Percentiles rank a stretch among this genome's conserved stretches.
These are phyloP conservation scores for Gracilaria vermiculophylla DNA, from an alignment of 23 red algal genomes.

Conservation along the genomic window DNA sequence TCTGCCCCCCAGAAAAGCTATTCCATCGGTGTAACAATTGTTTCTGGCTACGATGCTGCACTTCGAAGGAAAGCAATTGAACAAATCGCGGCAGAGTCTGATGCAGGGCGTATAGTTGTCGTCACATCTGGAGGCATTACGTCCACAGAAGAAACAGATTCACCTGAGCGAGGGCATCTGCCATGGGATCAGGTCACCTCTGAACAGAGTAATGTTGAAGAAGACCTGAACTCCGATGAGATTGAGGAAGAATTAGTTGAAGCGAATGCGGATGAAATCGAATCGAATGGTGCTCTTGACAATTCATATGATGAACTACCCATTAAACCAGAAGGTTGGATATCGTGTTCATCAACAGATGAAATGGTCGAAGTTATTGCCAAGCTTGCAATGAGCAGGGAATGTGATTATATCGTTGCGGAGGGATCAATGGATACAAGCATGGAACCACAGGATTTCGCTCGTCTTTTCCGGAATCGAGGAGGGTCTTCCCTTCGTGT, in stretches of 20 bases:
- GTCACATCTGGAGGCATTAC: slow-evolving; percentile 49
- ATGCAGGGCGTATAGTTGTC: slow-evolving; percentile 53
- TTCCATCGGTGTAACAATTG: slow-evolving; percentile 59
- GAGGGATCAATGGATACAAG: slow-evolving; percentile 27
- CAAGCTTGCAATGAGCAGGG: slow-evolving; percentile 51
- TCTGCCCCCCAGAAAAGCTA: slow-evolving; percentile 42
- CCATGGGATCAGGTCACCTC: background rate
- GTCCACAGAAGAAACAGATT: slow-evolving; percentile 46
- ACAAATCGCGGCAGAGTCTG: slow-evolving; percentile 28
- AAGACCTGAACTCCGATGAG: background rate
- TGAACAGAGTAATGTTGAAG: background rate
- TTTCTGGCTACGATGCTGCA: slow-evolving; percentile 44
- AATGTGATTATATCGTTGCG: slow-evolving; percentile 61
- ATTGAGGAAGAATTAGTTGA: no score
- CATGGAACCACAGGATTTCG: slow-evolving; percentile 64
- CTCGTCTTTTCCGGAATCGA: slow-evolving; percentile 41
- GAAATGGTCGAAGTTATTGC: slow-evolving; percentile 61
- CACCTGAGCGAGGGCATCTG: background rate
- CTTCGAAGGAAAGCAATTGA: slow-evolving; percentile 38
- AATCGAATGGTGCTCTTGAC: background rate
- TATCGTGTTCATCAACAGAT: slow-evolving; percentile 56
- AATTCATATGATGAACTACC: background rate
- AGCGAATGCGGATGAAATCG: background rate
- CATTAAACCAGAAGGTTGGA: slow-evolving; percentile 42
- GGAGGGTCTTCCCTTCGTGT: slow-evolving; percentile 49